These are phyloP conservation scores for Loxodes magnus DNA, from an alignment of 73 alveolate genomes.

Conservation along the genomic window DNA sequence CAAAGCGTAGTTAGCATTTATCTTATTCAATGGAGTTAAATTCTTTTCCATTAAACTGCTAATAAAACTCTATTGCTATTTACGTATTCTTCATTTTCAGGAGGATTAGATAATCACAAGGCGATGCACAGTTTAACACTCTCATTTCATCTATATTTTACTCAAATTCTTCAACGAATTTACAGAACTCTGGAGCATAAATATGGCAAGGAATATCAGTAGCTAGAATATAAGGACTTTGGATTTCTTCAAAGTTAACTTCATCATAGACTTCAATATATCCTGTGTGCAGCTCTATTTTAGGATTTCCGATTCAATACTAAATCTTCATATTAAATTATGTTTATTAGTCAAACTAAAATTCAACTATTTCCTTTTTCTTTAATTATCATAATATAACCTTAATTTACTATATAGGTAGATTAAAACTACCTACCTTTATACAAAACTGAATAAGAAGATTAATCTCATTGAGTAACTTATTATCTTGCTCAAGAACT, in stretches of 20 bases:
- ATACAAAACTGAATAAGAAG: too few relatives aligned
- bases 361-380: too few relatives aligned
- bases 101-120: conserved; percentile 9
- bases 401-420: too few relatives aligned
- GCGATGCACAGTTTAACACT: conserved; percentile 15
- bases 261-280: not conserved
- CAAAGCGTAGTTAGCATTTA: conserved; percentile 4
- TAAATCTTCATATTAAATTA: too few relatives aligned
- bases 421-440: too few relatives aligned
- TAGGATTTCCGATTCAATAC: conserved; percentile 39
- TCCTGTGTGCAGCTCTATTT: conserved; percentile 27
- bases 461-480: too few relatives aligned
- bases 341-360: too few relatives aligned
- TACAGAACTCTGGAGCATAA: conserved; percentile 19
- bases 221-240: conserved; percentile 6
- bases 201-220: conserved; percentile 27
- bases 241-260: not conserved
- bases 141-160: conserved; percentile 12
- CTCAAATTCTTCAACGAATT: conserved; percentile 12
- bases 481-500: too few relatives aligned
- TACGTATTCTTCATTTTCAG: conserved; percentile 4
- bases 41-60: conserved; percentile 1
- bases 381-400: too few relatives aligned
- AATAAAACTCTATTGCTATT: conserved; percentile 14
- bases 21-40: conserved; percentile 31